Evolutionary conservation across 768 basidiomycete genomes (phyloP).

Genomic region (Peribolospora kevripleyi): DNA sequence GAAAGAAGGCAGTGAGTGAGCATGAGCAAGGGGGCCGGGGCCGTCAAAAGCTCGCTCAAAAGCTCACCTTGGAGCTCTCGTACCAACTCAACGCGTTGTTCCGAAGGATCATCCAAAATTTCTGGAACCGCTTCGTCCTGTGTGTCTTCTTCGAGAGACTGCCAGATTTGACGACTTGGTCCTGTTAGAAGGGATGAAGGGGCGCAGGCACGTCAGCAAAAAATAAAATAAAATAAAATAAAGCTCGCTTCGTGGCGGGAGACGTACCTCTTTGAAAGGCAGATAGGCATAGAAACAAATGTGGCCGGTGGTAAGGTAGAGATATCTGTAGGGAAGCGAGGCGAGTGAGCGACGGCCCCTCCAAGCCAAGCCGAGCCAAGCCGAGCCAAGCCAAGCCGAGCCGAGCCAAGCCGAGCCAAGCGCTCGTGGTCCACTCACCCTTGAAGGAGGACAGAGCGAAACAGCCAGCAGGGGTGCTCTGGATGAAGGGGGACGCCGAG

Average conservation of each 20-base stretch:
- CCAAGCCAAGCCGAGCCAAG: too few species aligned
- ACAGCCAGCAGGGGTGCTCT: conserved; percentile 13
- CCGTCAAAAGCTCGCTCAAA: not conserved
- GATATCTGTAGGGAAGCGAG: conserved; percentile 26
- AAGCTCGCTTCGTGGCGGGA: too few species aligned
- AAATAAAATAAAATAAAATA: not conserved
- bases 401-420: too few species aligned
- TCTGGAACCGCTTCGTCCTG: conserved; percentile 73
- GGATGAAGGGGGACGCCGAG: not conserved
- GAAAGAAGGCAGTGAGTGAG: not conserved
- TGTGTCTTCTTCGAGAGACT: conserved; percentile 66
- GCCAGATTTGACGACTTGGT: conserved; percentile 79
- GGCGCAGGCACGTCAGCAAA: conserved; percentile 69
- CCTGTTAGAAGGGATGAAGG: conserved; percentile 27
- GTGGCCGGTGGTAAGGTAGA: conserved; percentile 82
- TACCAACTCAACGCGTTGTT: conserved; percentile 95
- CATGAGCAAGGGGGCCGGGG: not conserved
- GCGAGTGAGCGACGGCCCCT: too few species aligned
- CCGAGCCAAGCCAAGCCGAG: too few species aligned
- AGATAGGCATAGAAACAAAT: conserved; percentile 49
- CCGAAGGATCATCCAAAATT: conserved; percentile 90
- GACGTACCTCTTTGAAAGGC: conserved; percentile 7
- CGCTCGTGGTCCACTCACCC: conserved; percentile 21
- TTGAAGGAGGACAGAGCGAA: conserved; percentile 44
- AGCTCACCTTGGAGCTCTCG: conserved; percentile 58